Base-by-base conservation (phyloP, 495 filamentous ascomycete species). In the Aspergillus bertholletiae region DNA sequence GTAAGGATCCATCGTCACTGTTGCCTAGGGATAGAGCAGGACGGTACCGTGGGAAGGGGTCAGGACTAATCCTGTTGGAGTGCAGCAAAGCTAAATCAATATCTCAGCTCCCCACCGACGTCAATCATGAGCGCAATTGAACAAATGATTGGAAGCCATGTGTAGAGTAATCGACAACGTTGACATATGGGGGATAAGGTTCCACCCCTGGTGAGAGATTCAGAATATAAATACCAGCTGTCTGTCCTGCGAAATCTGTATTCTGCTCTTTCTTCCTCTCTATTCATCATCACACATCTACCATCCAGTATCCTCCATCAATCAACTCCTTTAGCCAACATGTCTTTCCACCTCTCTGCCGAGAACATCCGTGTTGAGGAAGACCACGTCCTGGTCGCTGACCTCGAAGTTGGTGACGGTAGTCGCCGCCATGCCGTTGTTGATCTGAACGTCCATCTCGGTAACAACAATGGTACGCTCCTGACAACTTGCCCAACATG, bases 331-430 rank as follows among this genome's bases (percentile, higher is more conserved):
- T 26, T 24, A 18, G 28, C 28, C 60, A 53, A 32, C 5, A 77
- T 79, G 77, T 71, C 69, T 58, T 79, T 81, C 72, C 71, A 79
- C 66, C 5, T 41, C 35, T 68, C 61, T 39, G 69, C 75, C 43
- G 13, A 61, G 15, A 46, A 69, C 65, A 74, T 59, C 63, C 66
- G 45, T 34, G 63, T 78, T 55, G 69, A 73, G 8, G 71, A 78
- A 51, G 67, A 59, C 50, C 66, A 73, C 49, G 71, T 74, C 52
- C 72, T 80, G 47, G 50, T 61, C 20, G 77, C 75, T 30, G 28
- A 20, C 2, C 69, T 73, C 8, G 12, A 15, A 7, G 63, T 66
- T 39, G 60, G 18, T 3, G 57, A 71, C 1, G 74, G 68, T 17
- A 58, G 74, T 6, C 41, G 55, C 41, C 39, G 62, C 11, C 63